Evolutionary conservation across 1,284 basidiomycete genomes (phyloP).

Genomic region (Fomes fomentarius): DNA sequence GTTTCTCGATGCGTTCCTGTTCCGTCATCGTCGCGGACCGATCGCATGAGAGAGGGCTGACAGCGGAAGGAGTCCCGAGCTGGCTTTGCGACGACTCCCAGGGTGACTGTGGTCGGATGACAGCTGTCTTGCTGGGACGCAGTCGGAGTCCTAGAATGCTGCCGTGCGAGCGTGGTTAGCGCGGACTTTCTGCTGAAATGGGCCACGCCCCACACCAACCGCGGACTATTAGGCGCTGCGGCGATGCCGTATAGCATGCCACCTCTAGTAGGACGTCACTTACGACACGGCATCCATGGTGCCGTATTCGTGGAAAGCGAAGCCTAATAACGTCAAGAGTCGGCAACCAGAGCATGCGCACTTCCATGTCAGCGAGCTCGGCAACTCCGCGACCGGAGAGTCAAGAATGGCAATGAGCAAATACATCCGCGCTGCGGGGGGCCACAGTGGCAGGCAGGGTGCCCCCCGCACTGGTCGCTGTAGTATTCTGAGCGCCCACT

Average conservation of each 20-base stretch:
- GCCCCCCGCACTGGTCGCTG: neutral
- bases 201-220: neutral
- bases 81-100: too few relatives aligned
- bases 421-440: neutral
- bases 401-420: neutral
- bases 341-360: neutral
- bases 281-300: neutral
- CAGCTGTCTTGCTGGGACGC: neutral
- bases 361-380: constrained; percentile 4
- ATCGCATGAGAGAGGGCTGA: too few relatives aligned
- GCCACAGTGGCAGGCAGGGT: too few relatives aligned
- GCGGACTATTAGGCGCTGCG: neutral
- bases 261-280: neutral
- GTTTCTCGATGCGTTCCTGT: neutral
- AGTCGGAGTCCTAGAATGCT: too few relatives aligned
- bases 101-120: neutral
- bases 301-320: neutral
- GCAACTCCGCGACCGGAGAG: constrained; percentile 2
- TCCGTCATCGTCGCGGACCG: neutral
- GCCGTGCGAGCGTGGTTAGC: constrained; percentile 12
- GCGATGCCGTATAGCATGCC: neutral
- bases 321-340: neutral
- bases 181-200: neutral
- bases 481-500: neutral
- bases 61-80: too few relatives aligned